Base-by-base conservation (phyloP, 2,329 filamentous ascomycete genomes). In the Phialophora verrucosa region DNA sequence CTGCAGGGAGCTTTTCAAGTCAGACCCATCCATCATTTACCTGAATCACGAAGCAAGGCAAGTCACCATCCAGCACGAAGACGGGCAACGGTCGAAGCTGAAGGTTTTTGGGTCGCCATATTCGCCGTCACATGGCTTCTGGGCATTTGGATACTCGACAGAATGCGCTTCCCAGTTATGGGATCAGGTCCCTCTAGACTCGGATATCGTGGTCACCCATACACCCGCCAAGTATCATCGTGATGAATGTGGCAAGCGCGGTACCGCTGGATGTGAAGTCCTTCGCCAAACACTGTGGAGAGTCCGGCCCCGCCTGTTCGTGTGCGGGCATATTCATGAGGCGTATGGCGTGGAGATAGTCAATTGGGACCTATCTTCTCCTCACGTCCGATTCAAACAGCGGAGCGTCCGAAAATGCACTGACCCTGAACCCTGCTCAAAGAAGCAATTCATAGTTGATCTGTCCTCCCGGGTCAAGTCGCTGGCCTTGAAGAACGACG, bases 311-410 rank as follows among this genome's bases (percentile, higher is more conserved):
- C 74, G 76, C 69, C 74, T 88, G 66, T 80, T 80, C 68, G 76
- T 88, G 62, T 88, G 83, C 73, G 86, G 86, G n/a, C 85, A 88
- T 77, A 83, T 86, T 44, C 85, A 88, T 75, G 82, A 84, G 72
- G 82, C 80, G 50, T 77, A 85, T 73, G 85, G 85, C 32, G 84
- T 81, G 57, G 79, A 84, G 71, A 77, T 82, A 32, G 77, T 87
- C 31, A 74, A 74, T 51, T 88, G 85, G 85, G 75, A 73, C 63
- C 42, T 71, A 50, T 64, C 67, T 47, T 49, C 63, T 50, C 65
- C 72, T 12, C 67, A 74, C 60, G 65, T 73, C 38, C 69, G 68
- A 53, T 74, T 70, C 61, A 75, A 75, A 68, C 76, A 79, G 68
- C 73, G 75, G 54, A 69, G 67, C 29, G 72, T 75, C 10, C 74